Base-by-base conservation (phyloP, 371 early-diverging fungal species). In the Mucor circinelloides region DNA sequence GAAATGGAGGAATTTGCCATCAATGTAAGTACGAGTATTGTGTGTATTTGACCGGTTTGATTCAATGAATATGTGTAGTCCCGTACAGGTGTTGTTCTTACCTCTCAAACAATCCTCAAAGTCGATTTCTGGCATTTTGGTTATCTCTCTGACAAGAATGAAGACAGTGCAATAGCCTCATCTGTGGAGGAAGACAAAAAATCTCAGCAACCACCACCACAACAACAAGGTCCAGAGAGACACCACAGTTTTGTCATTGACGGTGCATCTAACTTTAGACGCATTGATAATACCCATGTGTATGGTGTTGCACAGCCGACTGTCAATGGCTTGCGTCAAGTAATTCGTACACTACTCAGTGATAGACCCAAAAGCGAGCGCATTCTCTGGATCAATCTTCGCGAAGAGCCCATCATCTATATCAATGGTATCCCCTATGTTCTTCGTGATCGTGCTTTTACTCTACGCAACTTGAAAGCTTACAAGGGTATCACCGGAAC, bases 361-460 rank as follows among this genome's bases (percentile, higher is more conserved):
- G 74, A 78, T n/a, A 62, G 62, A 30, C 67, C 70, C 10, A 71
- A 48, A 9, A 69, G 69, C 34, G 66, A 81, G 46, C 70, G 67
- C 27, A 65, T 92, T 17, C 56, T 89, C 21, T 92, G 92, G 92
- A 90, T 93, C 65, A 91, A 90, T 68, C 64, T 92, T 19, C 80
- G 93, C 46, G 91, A 93, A 70, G 92, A 93, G 64, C 92, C 92
- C 19, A 80, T 93, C 23, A 85, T 91, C 8, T 92, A 92, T 68
- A 83, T 93, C 61, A 87, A 90, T 59, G 90, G 89, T n/a, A 73
- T 80, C 10, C 91, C 94, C 6, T 90, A 90, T 73, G 93, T 92
- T 0, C 82, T 93, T 2, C 81, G 93, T 38, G 90, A 91, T 66
- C 75, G 85, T n/a, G 85, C 78, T 32, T 75, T 85, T 60, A 87